Evolutionary conservation across 23 red algal species (phyloP).

Genomic region (Agarophyton chilense): DNA sequence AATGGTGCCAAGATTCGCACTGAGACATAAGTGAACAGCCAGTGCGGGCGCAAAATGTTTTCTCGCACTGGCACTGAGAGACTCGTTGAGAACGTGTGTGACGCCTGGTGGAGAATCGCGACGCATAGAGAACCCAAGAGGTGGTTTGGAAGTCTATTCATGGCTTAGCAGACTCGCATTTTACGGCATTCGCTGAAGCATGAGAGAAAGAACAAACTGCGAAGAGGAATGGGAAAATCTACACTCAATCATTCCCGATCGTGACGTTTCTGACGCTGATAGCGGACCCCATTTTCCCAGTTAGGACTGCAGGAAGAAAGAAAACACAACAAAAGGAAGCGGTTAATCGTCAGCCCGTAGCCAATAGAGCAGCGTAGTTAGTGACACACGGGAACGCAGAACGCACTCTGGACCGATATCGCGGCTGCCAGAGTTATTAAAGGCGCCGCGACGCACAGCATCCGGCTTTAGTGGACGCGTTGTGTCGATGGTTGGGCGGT

Average conservation of each 20-base stretch:
- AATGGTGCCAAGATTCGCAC: too few species aligned
- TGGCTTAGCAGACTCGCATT: too few species aligned
- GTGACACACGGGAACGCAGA: neutral
- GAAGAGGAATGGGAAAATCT: neutral
- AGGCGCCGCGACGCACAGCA: slow-evolving; percentile 65
- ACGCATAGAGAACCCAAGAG: too few species aligned
- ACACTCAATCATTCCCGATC: neutral
- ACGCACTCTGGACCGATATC: slow-evolving; percentile 71
- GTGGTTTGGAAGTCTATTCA: too few species aligned
- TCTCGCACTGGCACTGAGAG: too few species aligned
- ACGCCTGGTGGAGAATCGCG: too few species aligned
- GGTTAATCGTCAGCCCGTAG: neutral
- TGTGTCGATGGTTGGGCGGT: slow-evolving; percentile 38
- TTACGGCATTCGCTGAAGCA: too few species aligned
- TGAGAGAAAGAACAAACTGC: neutral
- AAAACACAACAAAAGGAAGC: neutral
- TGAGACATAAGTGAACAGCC: too few species aligned
- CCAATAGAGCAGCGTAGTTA: neutral
- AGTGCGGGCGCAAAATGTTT: too few species aligned
- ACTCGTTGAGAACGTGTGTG: too few species aligned
- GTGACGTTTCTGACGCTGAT: neutral
- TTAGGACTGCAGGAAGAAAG: neutral
- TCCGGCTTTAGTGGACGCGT: slow-evolving; percentile 44
- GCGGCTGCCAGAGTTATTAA: slow-evolving; percentile 70
- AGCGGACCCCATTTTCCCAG: neutral